Conservation (phyloP, 2,329 filamentous ascomycete genomes). For the Venturia aucupariae region DNA sequence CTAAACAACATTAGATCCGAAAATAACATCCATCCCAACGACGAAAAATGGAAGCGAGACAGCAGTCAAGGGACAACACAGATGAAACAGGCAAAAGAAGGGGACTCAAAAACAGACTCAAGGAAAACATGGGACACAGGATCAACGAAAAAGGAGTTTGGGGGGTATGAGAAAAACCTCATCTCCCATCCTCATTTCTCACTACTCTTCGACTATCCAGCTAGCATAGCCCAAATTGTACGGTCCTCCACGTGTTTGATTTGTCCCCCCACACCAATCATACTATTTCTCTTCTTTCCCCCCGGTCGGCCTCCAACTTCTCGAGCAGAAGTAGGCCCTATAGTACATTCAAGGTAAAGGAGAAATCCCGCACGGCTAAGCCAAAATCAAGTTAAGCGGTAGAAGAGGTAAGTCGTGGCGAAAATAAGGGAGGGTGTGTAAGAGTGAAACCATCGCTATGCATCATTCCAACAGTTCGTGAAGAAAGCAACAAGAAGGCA, state of each 20-base stretch:
- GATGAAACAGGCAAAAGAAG: too few relatives aligned
- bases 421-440: neutral
- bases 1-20: too few relatives aligned
- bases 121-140: too few relatives aligned
- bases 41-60: too few relatives aligned
- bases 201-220: neutral
- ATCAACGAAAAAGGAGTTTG: too few relatives aligned
- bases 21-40: too few relatives aligned
- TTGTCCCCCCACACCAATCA: neutral
- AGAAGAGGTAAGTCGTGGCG: neutral
- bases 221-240: neutral
- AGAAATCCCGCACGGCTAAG: neutral
- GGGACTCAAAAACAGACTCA: too few relatives aligned
- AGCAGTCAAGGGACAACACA: too few relatives aligned
- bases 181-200: neutral
- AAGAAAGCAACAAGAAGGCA: neutral
- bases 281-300: neutral
- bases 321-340: neutral
- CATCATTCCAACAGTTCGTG: conserved; percentile 1
- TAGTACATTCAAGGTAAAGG: neutral
- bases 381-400: neutral
- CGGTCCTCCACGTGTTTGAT: neutral
- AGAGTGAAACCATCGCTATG: conserved; percentile 1
- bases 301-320: neutral
- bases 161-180: too few relatives aligned